These are phyloP conservation scores for Ceratopteris richardii DNA, from an alignment of 75 land plant genomes.

Conservation along the genomic window DNA sequence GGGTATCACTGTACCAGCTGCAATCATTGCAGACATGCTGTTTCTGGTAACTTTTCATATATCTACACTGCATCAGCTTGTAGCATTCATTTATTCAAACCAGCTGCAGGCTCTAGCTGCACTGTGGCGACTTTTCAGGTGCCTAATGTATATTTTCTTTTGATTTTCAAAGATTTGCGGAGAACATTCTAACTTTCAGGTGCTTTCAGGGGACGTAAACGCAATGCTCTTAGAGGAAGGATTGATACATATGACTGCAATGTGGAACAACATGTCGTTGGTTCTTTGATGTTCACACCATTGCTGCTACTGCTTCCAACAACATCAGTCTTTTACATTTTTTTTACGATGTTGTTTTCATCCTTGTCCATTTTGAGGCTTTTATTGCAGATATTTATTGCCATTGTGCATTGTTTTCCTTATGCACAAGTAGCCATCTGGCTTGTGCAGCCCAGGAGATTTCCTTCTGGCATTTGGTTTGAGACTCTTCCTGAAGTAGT, in stretches of 20 bases:
- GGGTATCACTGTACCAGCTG: constrained; percentile 61
- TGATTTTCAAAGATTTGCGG: background rate
- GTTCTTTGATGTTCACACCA: constrained; percentile 88
- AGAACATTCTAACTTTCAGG: background rate
- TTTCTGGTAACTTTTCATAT: constrained; percentile 61
- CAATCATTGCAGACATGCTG: constrained; percentile 55
- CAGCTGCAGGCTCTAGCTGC: constrained; percentile 84
- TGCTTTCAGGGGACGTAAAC: constrained; percentile 70
- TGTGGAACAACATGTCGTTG: constrained; percentile 96
- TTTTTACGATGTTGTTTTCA: constrained; percentile 63
- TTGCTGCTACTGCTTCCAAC: constrained; percentile 87
- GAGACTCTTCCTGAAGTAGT: constrained; percentile 24
- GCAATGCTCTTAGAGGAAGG: constrained; percentile 82
- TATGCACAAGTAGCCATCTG: constrained; percentile 67
- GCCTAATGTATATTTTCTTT: background rate
- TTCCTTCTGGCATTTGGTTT: constrained; percentile 93
- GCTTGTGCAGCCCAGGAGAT: constrained; percentile 51
- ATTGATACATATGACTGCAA: constrained; percentile 77
- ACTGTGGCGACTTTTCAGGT: constrained; percentile 98
- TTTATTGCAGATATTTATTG: constrained; percentile 47
- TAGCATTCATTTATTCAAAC: constrained; percentile 60
- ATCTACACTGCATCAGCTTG: constrained; percentile 52
- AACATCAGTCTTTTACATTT: constrained; percentile 90
- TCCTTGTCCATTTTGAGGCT: constrained; percentile 37
- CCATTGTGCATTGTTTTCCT: constrained; percentile 72